These are phyloP conservation scores for Dryas alaskensis DNA, from an alignment of 306 rosid species.

Conservation along the genomic window DNA sequence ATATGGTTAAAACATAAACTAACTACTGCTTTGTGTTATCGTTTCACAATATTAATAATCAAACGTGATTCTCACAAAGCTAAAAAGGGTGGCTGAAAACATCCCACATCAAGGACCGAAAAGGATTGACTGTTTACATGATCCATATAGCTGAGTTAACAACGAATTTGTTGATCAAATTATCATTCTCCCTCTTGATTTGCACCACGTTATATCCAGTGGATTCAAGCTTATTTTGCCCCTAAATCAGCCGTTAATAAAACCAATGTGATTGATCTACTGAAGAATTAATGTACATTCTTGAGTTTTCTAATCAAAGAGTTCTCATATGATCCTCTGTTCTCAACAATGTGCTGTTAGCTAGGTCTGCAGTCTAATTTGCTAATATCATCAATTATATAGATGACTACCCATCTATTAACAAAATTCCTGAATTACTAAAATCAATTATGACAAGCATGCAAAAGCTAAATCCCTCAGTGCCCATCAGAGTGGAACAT, in stretches of 20 bases:
- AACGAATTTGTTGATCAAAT: neutral
- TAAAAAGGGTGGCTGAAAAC: neutral
- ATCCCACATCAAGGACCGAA: neutral
- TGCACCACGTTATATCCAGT: neutral
- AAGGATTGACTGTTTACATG: neutral
- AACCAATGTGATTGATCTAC: neutral
- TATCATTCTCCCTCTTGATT: neutral
- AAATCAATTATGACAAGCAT: neutral
- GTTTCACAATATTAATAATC: neutral
- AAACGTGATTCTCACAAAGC: neutral
- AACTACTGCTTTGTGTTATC: neutral
- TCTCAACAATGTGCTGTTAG: neutral
- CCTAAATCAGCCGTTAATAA: neutral
- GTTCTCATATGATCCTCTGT: neutral
- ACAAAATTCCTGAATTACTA: neutral
- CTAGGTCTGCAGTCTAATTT: neutral
- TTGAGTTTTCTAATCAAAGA: neutral
- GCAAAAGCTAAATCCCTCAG: neutral
- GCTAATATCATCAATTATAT: neutral
- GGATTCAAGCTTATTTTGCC: neutral
- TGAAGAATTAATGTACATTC: neutral
- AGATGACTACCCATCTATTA: neutral
- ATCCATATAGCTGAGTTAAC: neutral
- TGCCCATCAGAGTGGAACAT: neutral
- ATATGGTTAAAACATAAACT: neutral